phyloP scores from a whole-genome alignment of 225 moss, liverwort and hornwort species.

The Polytrichum commune region DNA sequence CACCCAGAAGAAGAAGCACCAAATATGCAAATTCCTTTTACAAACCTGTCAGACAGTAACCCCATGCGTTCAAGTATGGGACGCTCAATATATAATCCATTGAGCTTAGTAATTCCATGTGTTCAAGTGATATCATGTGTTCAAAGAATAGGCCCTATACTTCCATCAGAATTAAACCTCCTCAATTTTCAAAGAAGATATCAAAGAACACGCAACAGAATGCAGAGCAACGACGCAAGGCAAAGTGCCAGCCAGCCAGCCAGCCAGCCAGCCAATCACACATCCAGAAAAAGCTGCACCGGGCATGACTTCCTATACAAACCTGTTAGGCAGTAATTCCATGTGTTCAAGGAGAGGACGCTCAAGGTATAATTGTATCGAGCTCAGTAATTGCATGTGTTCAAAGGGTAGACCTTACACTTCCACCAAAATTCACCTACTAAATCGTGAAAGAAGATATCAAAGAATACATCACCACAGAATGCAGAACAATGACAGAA shows the following conservation, averaged over 20 bases:
- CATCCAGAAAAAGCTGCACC: neutral
- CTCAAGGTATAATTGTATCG: neutral
- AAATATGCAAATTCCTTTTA: neutral
- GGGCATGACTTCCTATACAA: neutral
- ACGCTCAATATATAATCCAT: slow-evolving; percentile 12
- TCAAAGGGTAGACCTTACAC: too few relatives aligned
- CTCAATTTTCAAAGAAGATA: too few relatives aligned
- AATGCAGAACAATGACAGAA: neutral
- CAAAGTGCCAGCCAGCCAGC: neutral
- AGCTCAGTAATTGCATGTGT: too few relatives aligned
- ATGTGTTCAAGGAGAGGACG: slow-evolving; percentile 66
- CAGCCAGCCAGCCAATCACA: neutral
- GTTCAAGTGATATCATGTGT: too few relatives aligned
- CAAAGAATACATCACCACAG: neutral
- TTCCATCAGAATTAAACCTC: too few relatives aligned
- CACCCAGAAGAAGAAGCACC: neutral
- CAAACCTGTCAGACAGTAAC: slow-evolving; percentile 61
- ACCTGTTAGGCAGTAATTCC: slow-evolving; percentile 77
- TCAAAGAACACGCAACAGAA: neutral
- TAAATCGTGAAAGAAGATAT: too few relatives aligned
- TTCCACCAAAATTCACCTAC: too few relatives aligned
- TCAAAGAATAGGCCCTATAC: too few relatives aligned
- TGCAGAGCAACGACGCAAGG: neutral
- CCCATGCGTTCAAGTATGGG: slow-evolving; percentile 72
- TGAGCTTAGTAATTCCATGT: too few relatives aligned